Conservation (phyloP, 164 flowering plant genomes). For the Umbellularia californica region DNA sequence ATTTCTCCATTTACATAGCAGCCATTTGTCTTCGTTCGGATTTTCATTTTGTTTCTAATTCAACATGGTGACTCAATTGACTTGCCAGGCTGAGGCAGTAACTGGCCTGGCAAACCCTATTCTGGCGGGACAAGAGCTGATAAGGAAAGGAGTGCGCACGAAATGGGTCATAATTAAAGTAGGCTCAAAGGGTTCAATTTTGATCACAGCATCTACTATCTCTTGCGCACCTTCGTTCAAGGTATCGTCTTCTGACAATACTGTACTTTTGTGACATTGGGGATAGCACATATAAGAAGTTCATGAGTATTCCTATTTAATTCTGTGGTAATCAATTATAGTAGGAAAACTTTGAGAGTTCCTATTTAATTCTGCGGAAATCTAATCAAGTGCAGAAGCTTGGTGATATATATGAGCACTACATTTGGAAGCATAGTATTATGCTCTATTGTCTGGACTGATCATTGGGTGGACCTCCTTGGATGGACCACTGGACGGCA, state of each 20-base stretch:
- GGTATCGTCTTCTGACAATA: slow-evolving; percentile 37
- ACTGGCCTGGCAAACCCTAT: slow-evolving; percentile 79
- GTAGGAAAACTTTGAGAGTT: neutral
- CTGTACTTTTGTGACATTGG: neutral
- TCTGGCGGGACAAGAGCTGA: slow-evolving; percentile 78
- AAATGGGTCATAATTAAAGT: slow-evolving; percentile 94
- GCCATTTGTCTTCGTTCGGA: neutral
- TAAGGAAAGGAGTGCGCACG: slow-evolving; percentile 58
- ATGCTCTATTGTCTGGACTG: too few relatives aligned
- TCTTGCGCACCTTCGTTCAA: slow-evolving; percentile 84
- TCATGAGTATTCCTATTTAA: too few relatives aligned
- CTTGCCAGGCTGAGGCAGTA: slow-evolving; percentile 75
- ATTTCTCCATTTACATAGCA: neutral
- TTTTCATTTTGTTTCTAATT: too few relatives aligned
- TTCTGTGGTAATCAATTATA: too few relatives aligned
- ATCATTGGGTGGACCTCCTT: too few relatives aligned
- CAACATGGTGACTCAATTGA: neutral
- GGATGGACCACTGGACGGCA: too few relatives aligned
- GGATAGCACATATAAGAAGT: neutral
- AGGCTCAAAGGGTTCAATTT: slow-evolving; percentile 84
- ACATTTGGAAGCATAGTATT: neutral
- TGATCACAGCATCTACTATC: slow-evolving; percentile 57
- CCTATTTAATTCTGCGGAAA: neutral
- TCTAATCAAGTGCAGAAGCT: too few relatives aligned
- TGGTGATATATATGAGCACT: neutral